Evolutionary conservation across 768 basidiomycete genomes (phyloP).

Genomic region (Podaxis sp.): DNA sequence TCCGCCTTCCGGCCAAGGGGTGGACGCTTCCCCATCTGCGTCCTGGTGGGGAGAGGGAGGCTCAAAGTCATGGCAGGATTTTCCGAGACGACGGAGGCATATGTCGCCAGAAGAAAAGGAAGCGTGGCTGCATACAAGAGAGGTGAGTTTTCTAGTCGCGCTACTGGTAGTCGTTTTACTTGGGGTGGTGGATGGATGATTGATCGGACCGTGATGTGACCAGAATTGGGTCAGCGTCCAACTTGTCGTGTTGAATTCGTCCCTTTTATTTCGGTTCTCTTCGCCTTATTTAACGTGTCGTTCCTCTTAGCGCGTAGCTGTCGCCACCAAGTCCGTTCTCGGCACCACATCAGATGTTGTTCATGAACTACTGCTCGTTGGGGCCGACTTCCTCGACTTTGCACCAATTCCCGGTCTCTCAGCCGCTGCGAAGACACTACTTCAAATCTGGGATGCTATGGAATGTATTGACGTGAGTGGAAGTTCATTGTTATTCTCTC

Average conservation of each 20-base stretch:
- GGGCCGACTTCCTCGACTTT: slow-evolving; percentile 39
- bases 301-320: slow-evolving; percentile 30
- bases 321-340: slow-evolving; percentile 32
- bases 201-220: slow-evolving; percentile 1
- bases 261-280: neutral
- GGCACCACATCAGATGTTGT: slow-evolving; percentile 34
- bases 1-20: neutral
- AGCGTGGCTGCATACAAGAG: slow-evolving; percentile 16
- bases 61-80: slow-evolving; percentile 16
- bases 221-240: neutral
- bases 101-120: slow-evolving; percentile 16
- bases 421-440: slow-evolving; percentile 44
- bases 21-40: slow-evolving; percentile 8
- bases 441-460: slow-evolving; percentile 56
- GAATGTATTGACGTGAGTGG: slow-evolving; percentile 53
- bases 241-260: neutral
- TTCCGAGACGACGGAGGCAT: slow-evolving; percentile 11
- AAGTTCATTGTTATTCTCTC: neutral
- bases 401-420: slow-evolving; percentile 54
- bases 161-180: neutral
- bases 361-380: slow-evolving; percentile 35
- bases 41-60: slow-evolving; percentile 20
- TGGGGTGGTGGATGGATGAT: neutral
- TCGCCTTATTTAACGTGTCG: neutral
- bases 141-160: slow-evolving; percentile 11